Evolutionary conservation across 2,329 filamentous ascomycete species (phyloP), one percentile per base, ranked within the genome.

Genomic region (Alternaria sp.): DNA sequence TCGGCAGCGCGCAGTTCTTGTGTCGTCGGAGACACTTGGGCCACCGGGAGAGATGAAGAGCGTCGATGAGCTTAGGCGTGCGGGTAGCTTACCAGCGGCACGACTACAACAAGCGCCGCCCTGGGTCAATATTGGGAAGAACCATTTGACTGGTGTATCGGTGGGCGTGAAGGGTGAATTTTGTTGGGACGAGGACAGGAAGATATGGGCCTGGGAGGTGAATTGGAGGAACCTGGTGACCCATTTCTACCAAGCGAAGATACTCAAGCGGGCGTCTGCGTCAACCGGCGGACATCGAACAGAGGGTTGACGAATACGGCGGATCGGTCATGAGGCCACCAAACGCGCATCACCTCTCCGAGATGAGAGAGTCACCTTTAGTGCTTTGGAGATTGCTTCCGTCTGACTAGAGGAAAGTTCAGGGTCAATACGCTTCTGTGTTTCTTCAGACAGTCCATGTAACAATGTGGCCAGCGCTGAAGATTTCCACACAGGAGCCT

Each of bases 191-290:
- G 59, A 66, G 1, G 54, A 49, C 30, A 30, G 36, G 13, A 69
- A 69, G 46, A 40, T 64, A 5, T 75, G 71, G 74, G 15, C 50
- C 15, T 74, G 69, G 71, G 57, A 64, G 23, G 55, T 71, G 7
- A 58, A 70, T 2, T 75, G 72, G 72, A 70, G 56, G 28, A 57
- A 17, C 9, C 43, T 75, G 19, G 55, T 72, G 3, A 65, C 56
- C n/a, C 57, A 55, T 17, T 70, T 70, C 19, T 74, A 65, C 30
- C 46, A 52, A 10, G 64, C 59, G 4, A 74, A 74, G 47, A 56
- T 57, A 44, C 19, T 30, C 21, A 23, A 51, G 23, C 23, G 36
- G 17, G 23, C n/a, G 26, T 25, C 40, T 19, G 19, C 23, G 5
- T 28, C 52, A 3, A 28, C 32, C 28, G n/a, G 25, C 4, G 8